These are phyloP conservation scores for Thelonectria rubi DNA, from an alignment of 2,329 filamentous ascomycete species.

Conservation along the genomic window DNA sequence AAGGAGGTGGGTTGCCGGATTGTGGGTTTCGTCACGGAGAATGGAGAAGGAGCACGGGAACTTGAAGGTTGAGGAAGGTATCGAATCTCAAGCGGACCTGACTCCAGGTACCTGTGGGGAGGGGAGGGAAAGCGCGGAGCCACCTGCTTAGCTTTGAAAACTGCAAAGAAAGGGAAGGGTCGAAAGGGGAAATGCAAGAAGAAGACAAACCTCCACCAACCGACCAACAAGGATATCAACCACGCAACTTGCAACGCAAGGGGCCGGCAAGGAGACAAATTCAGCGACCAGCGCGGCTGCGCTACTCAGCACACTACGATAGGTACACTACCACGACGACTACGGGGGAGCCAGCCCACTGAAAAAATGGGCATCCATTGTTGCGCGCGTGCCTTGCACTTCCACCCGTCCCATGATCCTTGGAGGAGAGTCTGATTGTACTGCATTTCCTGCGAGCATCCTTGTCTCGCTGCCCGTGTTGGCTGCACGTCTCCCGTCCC, in stretches of 20 bases:
- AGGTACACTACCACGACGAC: slow-evolving; percentile 14
- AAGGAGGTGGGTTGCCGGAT: slow-evolving; percentile 22
- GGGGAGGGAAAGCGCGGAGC: slow-evolving; percentile 4
- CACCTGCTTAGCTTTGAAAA: not conserved
- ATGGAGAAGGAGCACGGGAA: slow-evolving; percentile 16
- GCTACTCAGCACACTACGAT: slow-evolving; percentile 20
- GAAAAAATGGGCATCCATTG: slow-evolving; percentile 2
- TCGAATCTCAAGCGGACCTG: slow-evolving; percentile 11
- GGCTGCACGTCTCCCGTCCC: not conserved
- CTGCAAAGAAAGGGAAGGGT: not conserved
- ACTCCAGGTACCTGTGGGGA: slow-evolving; percentile 1
- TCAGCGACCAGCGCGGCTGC: slow-evolving; percentile 22
- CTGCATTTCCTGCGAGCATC: not conserved
- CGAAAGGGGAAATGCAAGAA: slow-evolving; percentile 5
- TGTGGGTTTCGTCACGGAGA: slow-evolving; percentile 12
- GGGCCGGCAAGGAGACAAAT: slow-evolving; percentile 20
- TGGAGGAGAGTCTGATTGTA: not conserved
- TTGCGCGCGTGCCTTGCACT: slow-evolving; percentile 13
- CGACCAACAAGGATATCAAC: slow-evolving; percentile 10
- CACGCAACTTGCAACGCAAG: slow-evolving; percentile 5
- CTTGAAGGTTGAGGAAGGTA: not conserved
- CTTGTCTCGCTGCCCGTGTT: slow-evolving; percentile 1
- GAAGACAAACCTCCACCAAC: slow-evolving; percentile 1
- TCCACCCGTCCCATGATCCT: slow-evolving; percentile 14
- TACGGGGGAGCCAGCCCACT: slow-evolving; percentile 8